These are phyloP conservation scores for Sporothrix dimorphospora DNA, from an alignment of 2,329 filamentous ascomycete genomes.

Conservation along the genomic window DNA sequence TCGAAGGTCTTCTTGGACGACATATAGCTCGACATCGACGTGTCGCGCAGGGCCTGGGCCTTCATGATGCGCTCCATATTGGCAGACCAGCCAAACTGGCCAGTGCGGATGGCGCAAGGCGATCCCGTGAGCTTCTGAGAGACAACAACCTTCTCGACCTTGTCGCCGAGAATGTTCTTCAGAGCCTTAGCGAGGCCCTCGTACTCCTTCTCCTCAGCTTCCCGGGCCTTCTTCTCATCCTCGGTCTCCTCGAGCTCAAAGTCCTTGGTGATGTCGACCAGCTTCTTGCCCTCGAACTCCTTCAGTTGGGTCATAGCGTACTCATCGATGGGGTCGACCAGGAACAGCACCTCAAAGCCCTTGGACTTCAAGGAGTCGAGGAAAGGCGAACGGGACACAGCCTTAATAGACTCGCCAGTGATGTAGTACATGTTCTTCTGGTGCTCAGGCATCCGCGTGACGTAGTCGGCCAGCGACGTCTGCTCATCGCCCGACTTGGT, in stretches of 20 bases:
- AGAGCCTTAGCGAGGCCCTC: slow-evolving; percentile 93
- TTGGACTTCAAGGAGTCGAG: slow-evolving; percentile 98
- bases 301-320: slow-evolving; percentile 99
- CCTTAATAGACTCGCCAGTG: slow-evolving; percentile 99
- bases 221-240: slow-evolving; percentile 95
- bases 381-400: slow-evolving; percentile 97
- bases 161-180: slow-evolving; percentile 99
- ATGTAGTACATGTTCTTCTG: slow-evolving; percentile 99
- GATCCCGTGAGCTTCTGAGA: slow-evolving; percentile 94
- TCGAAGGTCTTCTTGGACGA: slow-evolving; percentile 99
- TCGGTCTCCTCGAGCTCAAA: slow-evolving; percentile 99
- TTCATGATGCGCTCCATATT: slow-evolving; percentile 99
- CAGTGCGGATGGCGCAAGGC: slow-evolving; percentile 98
- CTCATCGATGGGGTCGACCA: slow-evolving; percentile 98
- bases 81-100: slow-evolving; percentile 99
- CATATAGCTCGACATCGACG: slow-evolving; percentile 99
- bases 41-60: slow-evolving; percentile 99
- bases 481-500: slow-evolving; percentile 97
- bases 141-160: slow-evolving; percentile 99
- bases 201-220: slow-evolving; percentile 97
- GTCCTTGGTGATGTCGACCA: slow-evolving; percentile 99
- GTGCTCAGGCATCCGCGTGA: slow-evolving; percentile 99
- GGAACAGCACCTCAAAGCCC: slow-evolving; percentile 99
- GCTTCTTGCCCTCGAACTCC: slow-evolving; percentile 99
- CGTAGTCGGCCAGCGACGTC: slow-evolving; percentile 94